These are phyloP conservation scores for Fagopyrum esculentum DNA, from an alignment of 148 eudicot species.

Conservation along the genomic window DNA sequence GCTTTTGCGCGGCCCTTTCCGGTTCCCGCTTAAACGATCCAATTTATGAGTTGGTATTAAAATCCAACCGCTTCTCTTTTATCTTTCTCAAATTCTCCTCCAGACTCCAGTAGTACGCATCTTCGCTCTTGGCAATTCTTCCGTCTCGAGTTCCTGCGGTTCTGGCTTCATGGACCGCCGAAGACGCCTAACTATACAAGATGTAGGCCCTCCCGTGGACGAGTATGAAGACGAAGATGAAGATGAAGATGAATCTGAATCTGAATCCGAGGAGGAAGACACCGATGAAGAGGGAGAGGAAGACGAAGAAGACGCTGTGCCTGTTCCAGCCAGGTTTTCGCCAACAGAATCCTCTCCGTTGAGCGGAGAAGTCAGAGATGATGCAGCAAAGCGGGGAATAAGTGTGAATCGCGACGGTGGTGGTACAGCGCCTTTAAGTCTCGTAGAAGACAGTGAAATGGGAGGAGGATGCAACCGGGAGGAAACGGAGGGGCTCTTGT, in stretches of 20 bases:
- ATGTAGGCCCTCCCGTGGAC: neutral
- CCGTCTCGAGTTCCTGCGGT: neutral
- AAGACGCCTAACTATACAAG: neutral
- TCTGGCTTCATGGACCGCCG: slow-evolving; percentile 10
- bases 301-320: neutral
- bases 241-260: neutral
- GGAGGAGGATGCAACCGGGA: slow-evolving; percentile 13
- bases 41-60: neutral
- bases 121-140: neutral
- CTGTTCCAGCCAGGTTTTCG: slow-evolving; percentile 12
- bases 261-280: slow-evolving; percentile 12
- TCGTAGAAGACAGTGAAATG: slow-evolving; percentile 3
- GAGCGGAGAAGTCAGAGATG: slow-evolving; percentile 8
- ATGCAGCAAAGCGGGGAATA: neutral
- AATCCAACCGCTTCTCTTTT: neutral
- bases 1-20: neutral
- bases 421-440: neutral
- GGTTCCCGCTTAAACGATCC: slow-evolving; percentile 4
- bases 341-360: neutral
- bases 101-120: neutral
- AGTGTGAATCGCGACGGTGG: neutral
- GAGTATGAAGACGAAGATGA: neutral
- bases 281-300: slow-evolving; percentile 17
- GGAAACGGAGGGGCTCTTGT: slow-evolving; percentile 51
- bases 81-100: neutral